phyloP scores from a whole-genome alignment of 106 monocot genomes.

The Gastrodia elata region DNA sequence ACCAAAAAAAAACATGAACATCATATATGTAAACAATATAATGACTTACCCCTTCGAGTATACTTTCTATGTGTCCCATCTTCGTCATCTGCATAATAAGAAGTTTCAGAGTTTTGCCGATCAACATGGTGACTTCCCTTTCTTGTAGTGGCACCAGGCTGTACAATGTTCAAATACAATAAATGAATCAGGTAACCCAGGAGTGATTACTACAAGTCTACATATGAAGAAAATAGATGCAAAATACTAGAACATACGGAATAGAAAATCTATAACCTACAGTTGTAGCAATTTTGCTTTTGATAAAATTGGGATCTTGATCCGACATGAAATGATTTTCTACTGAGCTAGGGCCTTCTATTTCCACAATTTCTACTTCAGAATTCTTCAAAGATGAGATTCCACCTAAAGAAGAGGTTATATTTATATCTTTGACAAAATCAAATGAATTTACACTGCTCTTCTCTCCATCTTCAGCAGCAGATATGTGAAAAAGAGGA shows the following conservation, averaged over 20 bases:
- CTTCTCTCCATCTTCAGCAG: constrained; percentile 26
- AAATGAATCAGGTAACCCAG: background rate
- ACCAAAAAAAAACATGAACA: background rate
- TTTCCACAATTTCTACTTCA: constrained; percentile 82
- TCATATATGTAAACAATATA: background rate
- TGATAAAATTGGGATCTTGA: constrained; percentile 46
- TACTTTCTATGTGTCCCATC: constrained; percentile 82
- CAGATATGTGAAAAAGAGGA: constrained; percentile 47
- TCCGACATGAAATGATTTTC: constrained; percentile 32
- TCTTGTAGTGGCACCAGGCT: constrained; percentile 90
- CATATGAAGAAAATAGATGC: background rate
- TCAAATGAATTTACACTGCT: constrained; percentile 30
- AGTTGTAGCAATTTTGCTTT: constrained; percentile 36
- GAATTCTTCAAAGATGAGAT: constrained; percentile 23
- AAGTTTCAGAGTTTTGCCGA: constrained; percentile 66
- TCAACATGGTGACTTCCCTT: constrained; percentile 59
- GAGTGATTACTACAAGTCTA: background rate
- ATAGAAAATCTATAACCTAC: constrained; percentile 36
- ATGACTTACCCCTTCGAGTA: constrained; percentile 60
- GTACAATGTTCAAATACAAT: constrained; percentile 5
- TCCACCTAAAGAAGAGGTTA: constrained; percentile 26
- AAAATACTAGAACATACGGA: background rate
- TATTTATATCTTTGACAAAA: constrained; percentile 15
- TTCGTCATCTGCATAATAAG: constrained; percentile 97
- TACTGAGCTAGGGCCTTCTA: constrained; percentile 53